Evolutionary conservation across 192 early-diverging fungal genomes (phyloP), one percentile per base, ranked within the genome.

Genomic region (Obelidium mucronatum): DNA sequence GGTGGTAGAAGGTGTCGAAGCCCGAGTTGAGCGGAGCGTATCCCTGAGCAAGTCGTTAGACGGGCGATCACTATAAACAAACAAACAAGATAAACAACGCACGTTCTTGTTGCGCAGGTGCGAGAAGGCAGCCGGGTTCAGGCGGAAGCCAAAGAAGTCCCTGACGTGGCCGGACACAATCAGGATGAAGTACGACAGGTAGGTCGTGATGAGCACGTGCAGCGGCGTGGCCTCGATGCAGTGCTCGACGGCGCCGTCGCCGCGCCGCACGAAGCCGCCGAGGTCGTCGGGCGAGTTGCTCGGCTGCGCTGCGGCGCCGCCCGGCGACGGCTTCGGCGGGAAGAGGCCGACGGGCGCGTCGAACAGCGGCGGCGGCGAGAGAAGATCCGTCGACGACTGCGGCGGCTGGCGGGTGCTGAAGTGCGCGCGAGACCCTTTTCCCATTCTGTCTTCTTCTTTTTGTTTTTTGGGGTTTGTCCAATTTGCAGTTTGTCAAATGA

Each of bases 1-100:
- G 89, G 58, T 91, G 92, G 89, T 96, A 98, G 84, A 99, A 94
- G 64, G 93, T 95, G 77, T 99, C 96, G 86, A 97, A 99, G 74
- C 97, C 97, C 35, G 94, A 95, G 58, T 93, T 94, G 72, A 99
- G 81, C 39, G 96, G 93, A 40, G 97, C 96, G 79, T 92, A 96
- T 19, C 97, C 94, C 90, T 93, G 79, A 4, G 52, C 31, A 42
- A 40, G 54, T n/a, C n/a, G n/a, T n/a, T 39, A 31, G 48, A 56
- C 0, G 13, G 15, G 64, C 40, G 24, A 26, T 15, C 28, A 48
- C 44, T 17, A 42, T 8, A 44, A 2, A 24, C 24, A 30, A 77
- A 24, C 40, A 40, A 26, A 26, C 28, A 48, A 6, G 19, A 42
- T 8, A 44, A 2, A 24, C 24, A 30, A 77, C 77, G 28, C 51